Evolutionary conservation across 2,329 filamentous ascomycete species (phyloP).

Genomic region (Trichoderma cornu-damae): DNA sequence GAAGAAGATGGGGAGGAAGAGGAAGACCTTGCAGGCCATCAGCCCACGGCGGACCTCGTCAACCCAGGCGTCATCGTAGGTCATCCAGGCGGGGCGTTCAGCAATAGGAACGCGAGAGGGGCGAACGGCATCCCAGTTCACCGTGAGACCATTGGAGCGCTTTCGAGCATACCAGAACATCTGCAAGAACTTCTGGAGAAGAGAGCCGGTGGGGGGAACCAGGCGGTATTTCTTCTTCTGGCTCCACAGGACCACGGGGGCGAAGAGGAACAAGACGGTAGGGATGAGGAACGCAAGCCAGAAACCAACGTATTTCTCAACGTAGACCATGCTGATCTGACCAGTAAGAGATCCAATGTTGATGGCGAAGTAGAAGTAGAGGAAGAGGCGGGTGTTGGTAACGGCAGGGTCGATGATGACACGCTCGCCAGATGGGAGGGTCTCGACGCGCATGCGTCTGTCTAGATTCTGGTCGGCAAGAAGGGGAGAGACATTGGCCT

Average conservation of each 20-base stretch:
- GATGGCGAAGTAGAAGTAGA: conserved; percentile 55
- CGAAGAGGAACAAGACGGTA: conserved; percentile 58
- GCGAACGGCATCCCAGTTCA: conserved; percentile 64
- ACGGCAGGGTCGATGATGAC: conserved; percentile 66
- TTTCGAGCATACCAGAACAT: conserved; percentile 59
- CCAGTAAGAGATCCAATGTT: conserved; percentile 58
- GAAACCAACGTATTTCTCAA: conserved; percentile 71
- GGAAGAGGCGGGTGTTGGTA: conserved; percentile 63
- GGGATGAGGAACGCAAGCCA: conserved; percentile 67
- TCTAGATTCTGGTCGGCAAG: conserved; percentile 66
- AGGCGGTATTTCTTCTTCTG: conserved; percentile 57
- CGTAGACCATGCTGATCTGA: conserved; percentile 61
- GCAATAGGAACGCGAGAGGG: conserved; percentile 55
- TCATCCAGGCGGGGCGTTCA: conserved; percentile 66
- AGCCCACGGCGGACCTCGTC: conserved; percentile 69
- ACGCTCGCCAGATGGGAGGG: conserved; percentile 53
- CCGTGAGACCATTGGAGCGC: conserved; percentile 59
- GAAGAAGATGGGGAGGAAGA: conserved; percentile 63
- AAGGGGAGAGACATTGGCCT: conserved; percentile 69
- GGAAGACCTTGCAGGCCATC: conserved; percentile 64
- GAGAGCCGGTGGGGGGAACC: conserved; percentile 64
- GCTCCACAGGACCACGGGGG: conserved; percentile 57
- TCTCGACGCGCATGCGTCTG: conserved; percentile 51
- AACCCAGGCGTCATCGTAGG: conserved; percentile 77
- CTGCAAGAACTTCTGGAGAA: conserved; percentile 61